phyloP scores from a whole-genome alignment of 2,329 filamentous ascomycete species.

The Talaromyces sp. region DNA sequence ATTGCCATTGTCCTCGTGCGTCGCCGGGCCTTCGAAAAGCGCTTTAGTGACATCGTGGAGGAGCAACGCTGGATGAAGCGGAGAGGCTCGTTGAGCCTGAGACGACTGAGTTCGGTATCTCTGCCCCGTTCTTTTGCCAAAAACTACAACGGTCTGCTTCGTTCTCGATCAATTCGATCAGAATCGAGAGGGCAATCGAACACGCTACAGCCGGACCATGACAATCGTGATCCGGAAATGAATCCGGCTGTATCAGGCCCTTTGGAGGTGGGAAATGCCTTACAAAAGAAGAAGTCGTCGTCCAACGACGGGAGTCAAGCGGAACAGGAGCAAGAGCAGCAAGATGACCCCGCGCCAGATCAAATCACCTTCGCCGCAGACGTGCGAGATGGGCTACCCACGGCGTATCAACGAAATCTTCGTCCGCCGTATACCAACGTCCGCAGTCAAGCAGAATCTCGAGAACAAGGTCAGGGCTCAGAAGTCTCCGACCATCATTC shows the following conservation, averaged over 20 bases:
- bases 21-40: constrained; percentile 28
- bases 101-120: background rate
- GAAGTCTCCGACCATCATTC: background rate
- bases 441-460: background rate
- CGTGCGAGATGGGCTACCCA: background rate
- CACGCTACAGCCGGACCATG: background rate
- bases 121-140: background rate
- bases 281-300: background rate
- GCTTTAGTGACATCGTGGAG: constrained; percentile 21
- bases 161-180: background rate
- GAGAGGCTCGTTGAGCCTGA: background rate
- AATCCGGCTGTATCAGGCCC: background rate
- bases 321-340: background rate
- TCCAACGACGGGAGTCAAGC: background rate
- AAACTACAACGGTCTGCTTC: background rate
- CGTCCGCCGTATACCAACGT: background rate
- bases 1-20: constrained; percentile 43
- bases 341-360: background rate
- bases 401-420: background rate
- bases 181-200: background rate
- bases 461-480: background rate
- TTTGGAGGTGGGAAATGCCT: background rate
- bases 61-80: constrained; percentile 6
- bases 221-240: background rate
- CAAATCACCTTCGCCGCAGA: background rate